phyloP scores from a whole-genome alignment of 257 asterid genomes.

The Solanum pinnatisectum region DNA sequence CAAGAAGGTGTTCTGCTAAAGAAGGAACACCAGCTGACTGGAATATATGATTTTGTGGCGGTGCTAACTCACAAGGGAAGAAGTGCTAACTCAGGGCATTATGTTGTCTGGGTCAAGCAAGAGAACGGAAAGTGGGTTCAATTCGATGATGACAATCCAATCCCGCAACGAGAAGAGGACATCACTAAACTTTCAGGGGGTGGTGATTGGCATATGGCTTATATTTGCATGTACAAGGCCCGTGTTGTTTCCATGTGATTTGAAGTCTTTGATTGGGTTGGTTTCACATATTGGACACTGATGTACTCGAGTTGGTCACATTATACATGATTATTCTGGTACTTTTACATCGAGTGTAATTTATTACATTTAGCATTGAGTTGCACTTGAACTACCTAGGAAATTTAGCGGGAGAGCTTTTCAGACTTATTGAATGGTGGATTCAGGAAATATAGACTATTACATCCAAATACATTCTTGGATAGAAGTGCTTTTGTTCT shows the following conservation, averaged over 20 bases:
- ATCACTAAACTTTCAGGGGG: constrained; percentile 92
- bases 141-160: constrained; percentile 85
- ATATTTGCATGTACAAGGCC: constrained; percentile 87
- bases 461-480: neutral
- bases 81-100: constrained; percentile 97
- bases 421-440: neutral
- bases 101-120: constrained; percentile 97
- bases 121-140: constrained; percentile 94
- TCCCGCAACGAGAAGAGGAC: constrained; percentile 85
- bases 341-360: neutral
- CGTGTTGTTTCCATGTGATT: constrained; percentile 44
- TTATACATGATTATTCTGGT: neutral
- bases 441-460: neutral
- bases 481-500: too few species aligned
- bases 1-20: constrained; percentile 56
- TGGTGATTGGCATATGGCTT: constrained; percentile 99
- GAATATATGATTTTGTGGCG: constrained; percentile 88
- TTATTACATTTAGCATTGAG: neutral
- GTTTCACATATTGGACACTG: neutral
- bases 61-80: constrained; percentile 98
- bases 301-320: neutral
- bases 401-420: neutral
- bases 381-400: neutral
- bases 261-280: constrained; percentile 4
- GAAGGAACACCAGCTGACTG: constrained; percentile 67